Conservation (phyloP, 768 basidiomycete species). For the Amanita jacksonii region DNA sequence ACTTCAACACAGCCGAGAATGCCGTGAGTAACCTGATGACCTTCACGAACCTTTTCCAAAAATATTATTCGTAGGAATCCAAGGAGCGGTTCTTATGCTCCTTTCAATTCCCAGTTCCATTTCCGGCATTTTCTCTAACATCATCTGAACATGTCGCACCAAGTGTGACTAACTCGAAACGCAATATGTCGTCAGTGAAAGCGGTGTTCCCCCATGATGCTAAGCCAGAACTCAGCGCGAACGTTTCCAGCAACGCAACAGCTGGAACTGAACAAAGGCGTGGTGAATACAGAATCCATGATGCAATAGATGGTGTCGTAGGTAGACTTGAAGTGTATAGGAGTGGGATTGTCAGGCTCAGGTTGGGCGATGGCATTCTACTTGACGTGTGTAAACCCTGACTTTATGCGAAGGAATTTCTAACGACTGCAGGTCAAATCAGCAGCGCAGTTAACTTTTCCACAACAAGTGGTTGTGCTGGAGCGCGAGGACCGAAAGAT, state of each 20-base stretch:
- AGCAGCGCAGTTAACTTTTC: constrained; percentile 78
- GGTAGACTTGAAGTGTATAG: constrained; percentile 80
- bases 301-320: constrained; percentile 62
- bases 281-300: constrained; percentile 22
- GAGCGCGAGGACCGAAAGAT: constrained; percentile 51
- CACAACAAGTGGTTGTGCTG: constrained; percentile 78
- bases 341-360: constrained; percentile 82
- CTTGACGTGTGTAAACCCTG: constrained; percentile 53
- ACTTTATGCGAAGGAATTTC: not conserved
- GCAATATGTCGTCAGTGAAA: constrained; percentile 30
- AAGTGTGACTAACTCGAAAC: constrained; percentile 19
- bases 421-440: constrained; percentile 51
- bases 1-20: constrained; percentile 13
- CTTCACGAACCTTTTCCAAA: not conserved
- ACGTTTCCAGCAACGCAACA: constrained; percentile 20
- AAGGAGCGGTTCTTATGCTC: constrained; percentile 70
- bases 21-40: constrained; percentile 16
- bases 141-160: constrained; percentile 18
- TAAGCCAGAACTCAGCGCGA: constrained; percentile 28
- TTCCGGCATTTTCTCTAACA: constrained; percentile 60
- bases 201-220: constrained; percentile 60
- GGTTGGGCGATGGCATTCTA: constrained; percentile 69
- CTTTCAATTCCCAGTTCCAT: constrained; percentile 85
- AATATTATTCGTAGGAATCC: constrained; percentile 28
- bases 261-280: constrained; percentile 10